Base-by-base conservation (phyloP, 805 yeast species). In the Candida parachauliodes region DNA sequence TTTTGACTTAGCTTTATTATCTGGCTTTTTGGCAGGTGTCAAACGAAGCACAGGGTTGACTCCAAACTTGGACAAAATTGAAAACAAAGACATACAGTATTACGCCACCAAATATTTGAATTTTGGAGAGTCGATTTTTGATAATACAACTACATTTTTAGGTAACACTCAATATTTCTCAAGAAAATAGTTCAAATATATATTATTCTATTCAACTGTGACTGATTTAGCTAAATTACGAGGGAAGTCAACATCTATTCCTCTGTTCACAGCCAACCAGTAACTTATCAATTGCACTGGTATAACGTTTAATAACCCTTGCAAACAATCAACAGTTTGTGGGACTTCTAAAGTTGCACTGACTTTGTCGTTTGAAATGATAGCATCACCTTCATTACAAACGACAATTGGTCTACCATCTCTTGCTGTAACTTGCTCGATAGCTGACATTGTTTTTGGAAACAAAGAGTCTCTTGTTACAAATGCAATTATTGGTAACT, bases 141-240 rank as follows among this genome's bases (percentile, higher is more conserved):
- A 88, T 53, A 74, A 77, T 39, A 67, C 83, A 15, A 81, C 83
- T 8, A 82, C 84, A 3, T 68, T 77, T 46, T 74, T 88, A 68
- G 77, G 81, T 28, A 69, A 81, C 5, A 84, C 95, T 1, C 73
- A 76, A 14, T 87, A 82, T 61, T 93, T 89, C 59, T 77, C 64
- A 34, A 74, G 88, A 49, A 30, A 30, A 30, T 19, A 28, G 14
- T 29, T 17, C n/a, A 20, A 14, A 21, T 16, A 31, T 22, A 31
- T 31, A 31, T 29, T 15, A 19, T 16, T 29, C 37, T 40, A 40
- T 29, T 88, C 98, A 46, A 93, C 98, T 33, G 99, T 93, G 41
- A 93, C 99, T 36, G 96, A 83, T 72, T 93, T 93, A 46, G 99
- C 99, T 68, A 93, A 77, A 72, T 93, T 93, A 69, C 98, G 81